Evolutionary conservation across 495 filamentous ascomycete genomes (phyloP), one percentile per base, ranked within the genome.

Genomic region (Peziza echinospora): DNA sequence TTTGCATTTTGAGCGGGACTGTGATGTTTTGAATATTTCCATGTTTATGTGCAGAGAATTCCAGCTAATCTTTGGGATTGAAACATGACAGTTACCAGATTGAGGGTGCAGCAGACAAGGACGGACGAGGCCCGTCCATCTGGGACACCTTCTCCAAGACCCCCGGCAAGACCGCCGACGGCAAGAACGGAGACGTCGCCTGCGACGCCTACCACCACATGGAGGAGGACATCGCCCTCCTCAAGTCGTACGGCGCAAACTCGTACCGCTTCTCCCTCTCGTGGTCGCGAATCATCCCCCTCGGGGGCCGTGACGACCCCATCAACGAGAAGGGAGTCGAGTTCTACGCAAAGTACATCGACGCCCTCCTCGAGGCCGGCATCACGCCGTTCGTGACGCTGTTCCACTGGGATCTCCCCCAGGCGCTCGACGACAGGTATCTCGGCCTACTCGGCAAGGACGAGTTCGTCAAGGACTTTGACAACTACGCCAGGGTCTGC

Each of bases 341-440:
- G 39, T 65, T 66, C 53, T 73, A 72, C 48, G 49, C 59, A 25
- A 62, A 63, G 41, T 69, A 71, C 43, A 59, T 73, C 23, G 65
- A 72, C 37, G 62, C 66, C 41, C 58, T 73, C n/a, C 58, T 63
- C 30, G 67, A 56, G 0, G 65, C 64, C 1, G 68, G 67, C 1
- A 71, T 72, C 51, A 63, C 53, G 2, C 70, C 70, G 1, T 64
- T 72, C 47, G 59, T 71, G 10, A 73, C 70, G 17, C 52, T 73
- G 1, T 69, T 64, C 51, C 70, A 73, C 47, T 73, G 68, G 67
- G 70, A 73, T 57, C 62, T 70, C 0, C 69, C 70, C 1, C 65
- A 72, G 51, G 62, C 61, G 34, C 59, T 71, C 8, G 57, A 71
- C 48, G 65, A 69, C 50, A 65, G 67, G 24, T 72, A 72, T 45